Evolutionary conservation across 192 early-diverging fungal genomes (phyloP), one percentile per base, ranked within the genome.

Genomic region (Coemansia pectinata): DNA sequence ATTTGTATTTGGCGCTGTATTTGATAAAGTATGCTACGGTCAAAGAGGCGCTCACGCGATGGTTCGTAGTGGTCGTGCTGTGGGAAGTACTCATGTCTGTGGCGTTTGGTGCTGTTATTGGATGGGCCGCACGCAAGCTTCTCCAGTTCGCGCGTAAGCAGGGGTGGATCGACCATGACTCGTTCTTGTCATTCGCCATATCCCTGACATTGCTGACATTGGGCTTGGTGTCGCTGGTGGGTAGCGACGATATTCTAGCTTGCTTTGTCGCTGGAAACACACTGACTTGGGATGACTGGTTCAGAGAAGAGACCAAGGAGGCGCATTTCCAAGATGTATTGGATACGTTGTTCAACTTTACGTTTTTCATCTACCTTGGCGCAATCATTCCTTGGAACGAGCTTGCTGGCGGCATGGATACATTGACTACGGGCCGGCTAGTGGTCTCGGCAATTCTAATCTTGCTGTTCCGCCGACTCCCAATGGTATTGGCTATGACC

Each of bases 261-360:
- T 89, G 88, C 65, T 93, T 92, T 78, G 73, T 89, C 68, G 87
- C 90, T 9, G 91, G 91, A 17, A 87, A 91, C 55, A 68, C 88
- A 0, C 87, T 94, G 48, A 88, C 91, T 1, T 94, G 93, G 93
- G 95, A 96, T 65, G 90, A 88, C 62, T 96, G 93, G 94, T 95
- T 94, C 71, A 85, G 88, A 45, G 80, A 91, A 61, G 89, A 93
- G 65, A 89, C 91, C 23, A 82, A 89, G 50, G 89, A 91, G 58
- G 87, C 93, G 8, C 91, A 95, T 65, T 88, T 96, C 42, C 94
- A 96, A 84, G 94, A 95, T 71, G 91, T 93, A 11, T 88, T 97
- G 53, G 94, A 96, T 66, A 91, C 88, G 86, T 74, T 97, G 73
- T 84, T 96, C 64, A 96, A 95, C 85, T 70, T 91, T 48, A 85